Percentiles rank a stretch among this genome's conserved stretches.
Evolutionary conservation across 2,329 filamentous ascomycete species (phyloP).

Genomic region (Claviceps lovelessii): DNA sequence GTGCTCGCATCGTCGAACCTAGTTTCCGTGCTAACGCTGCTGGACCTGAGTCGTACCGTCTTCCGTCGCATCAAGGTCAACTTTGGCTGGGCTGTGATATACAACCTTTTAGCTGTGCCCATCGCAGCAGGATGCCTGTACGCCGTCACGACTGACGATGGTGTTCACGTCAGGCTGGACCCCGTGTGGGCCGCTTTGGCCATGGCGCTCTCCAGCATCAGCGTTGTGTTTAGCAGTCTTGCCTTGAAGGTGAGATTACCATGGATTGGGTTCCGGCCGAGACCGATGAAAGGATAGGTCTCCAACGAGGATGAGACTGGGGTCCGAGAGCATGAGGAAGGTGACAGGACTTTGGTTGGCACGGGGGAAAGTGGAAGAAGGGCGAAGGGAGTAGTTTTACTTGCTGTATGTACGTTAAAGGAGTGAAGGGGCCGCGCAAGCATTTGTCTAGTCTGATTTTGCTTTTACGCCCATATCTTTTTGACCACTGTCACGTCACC

Average conservation of each 20-base stretch:
- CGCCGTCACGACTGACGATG: slow-evolving; percentile 30
- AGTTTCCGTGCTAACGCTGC: slow-evolving; percentile 54
- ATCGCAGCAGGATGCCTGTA: slow-evolving; percentile 71
- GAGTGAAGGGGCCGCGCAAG: too few species aligned
- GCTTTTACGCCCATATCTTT: too few species aligned
- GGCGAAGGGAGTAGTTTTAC: too few species aligned
- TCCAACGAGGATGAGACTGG: too few species aligned
- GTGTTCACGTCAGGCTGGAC: slow-evolving; percentile 48
- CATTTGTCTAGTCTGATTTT: too few species aligned
- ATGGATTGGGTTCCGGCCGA: slow-evolving; percentile 27
- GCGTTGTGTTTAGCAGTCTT: slow-evolving; percentile 72
- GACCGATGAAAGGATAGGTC: background rate
- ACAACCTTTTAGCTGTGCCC: slow-evolving; percentile 66
- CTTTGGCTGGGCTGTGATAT: slow-evolving; percentile 72
- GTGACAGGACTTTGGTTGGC: too few species aligned
- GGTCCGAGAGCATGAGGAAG: too few species aligned
- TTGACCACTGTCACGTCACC: too few species aligned
- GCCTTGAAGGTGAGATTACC: slow-evolving; percentile 42
- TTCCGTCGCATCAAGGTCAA: slow-evolving; percentile 72
- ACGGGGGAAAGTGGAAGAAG: too few species aligned
- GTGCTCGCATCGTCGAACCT: slow-evolving; percentile 65
- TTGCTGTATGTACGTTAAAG: too few species aligned
- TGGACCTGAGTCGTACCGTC: slow-evolving; percentile 55
- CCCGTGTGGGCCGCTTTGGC: slow-evolving; percentile 80
- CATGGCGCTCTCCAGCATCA: slow-evolving; percentile 86